Conservation (phyloP, 2,329 filamentous ascomycete species). For the Mariannaea sp. region DNA sequence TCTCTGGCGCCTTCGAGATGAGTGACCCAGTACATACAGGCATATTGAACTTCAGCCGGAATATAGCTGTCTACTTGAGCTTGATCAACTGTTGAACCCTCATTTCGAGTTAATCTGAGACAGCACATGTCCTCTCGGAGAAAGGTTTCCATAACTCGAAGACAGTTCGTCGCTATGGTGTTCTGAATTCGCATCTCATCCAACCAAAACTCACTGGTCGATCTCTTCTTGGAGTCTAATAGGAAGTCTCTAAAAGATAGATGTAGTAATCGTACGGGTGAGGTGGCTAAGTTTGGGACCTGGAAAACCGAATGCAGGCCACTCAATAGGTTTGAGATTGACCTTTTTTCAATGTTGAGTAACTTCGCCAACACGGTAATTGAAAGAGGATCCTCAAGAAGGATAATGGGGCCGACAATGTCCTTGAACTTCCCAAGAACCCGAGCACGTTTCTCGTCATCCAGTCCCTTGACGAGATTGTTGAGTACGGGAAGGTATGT, state of each 20-base stretch:
- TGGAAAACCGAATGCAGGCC: neutral
- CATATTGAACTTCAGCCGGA: conserved; percentile 44
- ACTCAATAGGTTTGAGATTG: conserved; percentile 25
- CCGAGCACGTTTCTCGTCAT: neutral
- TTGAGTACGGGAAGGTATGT: conserved; percentile 20
- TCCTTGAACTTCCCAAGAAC: conserved; percentile 19
- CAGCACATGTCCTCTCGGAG: conserved; percentile 24
- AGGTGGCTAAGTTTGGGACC: neutral
- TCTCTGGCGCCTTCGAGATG: conserved; percentile 39
- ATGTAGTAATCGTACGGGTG: neutral
- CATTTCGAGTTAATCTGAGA: neutral
- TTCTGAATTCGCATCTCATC: conserved; percentile 9
- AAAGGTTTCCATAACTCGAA: neutral
- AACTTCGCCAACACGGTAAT: conserved; percentile 26
- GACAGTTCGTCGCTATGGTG: conserved; percentile 7
- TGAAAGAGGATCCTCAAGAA: conserved; percentile 39
- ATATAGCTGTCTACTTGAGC: neutral
- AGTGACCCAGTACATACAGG: conserved; percentile 46
- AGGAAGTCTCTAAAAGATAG: neutral
- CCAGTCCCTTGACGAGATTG: neutral
- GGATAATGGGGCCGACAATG: conserved; percentile 25
- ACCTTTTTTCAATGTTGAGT: conserved; percentile 11
- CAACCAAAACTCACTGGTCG: conserved; percentile 25
- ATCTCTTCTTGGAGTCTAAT: conserved; percentile 21
- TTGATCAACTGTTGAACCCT: neutral